A percentile compares a stretch with the other conserved stretches of the same genome.
phyloP scores from a whole-genome alignment of 371 early-diverging fungal species.

The Mucor velutinosus region DNA sequence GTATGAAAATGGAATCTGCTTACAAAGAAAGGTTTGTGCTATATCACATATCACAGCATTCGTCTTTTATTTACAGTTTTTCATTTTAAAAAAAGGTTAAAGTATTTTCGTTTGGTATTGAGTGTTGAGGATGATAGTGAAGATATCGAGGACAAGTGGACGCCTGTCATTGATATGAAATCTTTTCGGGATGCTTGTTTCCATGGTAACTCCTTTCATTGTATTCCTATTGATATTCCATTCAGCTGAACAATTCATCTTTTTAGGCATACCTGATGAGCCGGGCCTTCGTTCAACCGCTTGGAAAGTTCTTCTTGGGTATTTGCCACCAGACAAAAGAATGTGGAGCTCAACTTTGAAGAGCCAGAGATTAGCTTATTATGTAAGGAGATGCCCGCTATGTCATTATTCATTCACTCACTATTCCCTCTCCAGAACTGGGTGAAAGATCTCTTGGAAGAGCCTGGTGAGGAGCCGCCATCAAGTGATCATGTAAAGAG shows the following conservation, averaged over 20 bases:
- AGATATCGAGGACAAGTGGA: constrained; percentile 26
- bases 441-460: constrained; percentile 59
- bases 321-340: constrained; percentile 76
- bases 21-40: constrained; percentile 44
- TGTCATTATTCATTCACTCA: neutral
- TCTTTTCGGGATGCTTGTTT: constrained; percentile 56
- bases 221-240: neutral
- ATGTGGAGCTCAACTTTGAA: constrained; percentile 60
- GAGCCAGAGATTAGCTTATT: constrained; percentile 63
- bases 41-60: neutral
- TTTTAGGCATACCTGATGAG: constrained; percentile 74
- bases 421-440: constrained; percentile 36
- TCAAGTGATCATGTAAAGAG: constrained; percentile 44
- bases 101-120: constrained; percentile 41
- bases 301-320: constrained; percentile 78
- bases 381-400: constrained; percentile 42
- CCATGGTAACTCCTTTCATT: constrained; percentile 33
- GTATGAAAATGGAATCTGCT: constrained; percentile 33
- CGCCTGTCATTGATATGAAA: constrained; percentile 53
- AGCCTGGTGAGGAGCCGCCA: constrained; percentile 53
- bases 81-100: constrained; percentile 29
- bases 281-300: constrained; percentile 66
- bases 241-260: no score
- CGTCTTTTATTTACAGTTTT: neutral
- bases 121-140: constrained; percentile 26